Percentiles rank a stretch among this genome's conserved stretches.
These are phyloP conservation scores for Geotrichum cucujoidarum DNA, from an alignment of 1,139 yeast species.

Conservation along the genomic window DNA sequence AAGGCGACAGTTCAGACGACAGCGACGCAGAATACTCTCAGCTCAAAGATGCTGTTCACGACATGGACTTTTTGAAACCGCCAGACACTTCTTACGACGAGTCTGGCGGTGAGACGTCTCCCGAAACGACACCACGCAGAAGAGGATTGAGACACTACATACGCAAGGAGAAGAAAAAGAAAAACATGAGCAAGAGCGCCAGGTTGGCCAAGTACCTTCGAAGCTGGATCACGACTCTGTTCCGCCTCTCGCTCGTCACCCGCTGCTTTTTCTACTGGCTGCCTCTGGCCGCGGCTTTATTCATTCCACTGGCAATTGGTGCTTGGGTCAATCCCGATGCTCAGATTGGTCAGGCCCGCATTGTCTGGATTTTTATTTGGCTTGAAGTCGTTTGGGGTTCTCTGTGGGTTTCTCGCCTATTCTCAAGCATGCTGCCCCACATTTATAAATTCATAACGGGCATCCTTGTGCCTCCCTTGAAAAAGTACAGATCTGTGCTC, in stretches of 20 bases:
- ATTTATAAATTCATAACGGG: slow-evolving; percentile 32
- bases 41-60: slow-evolving; percentile 30
- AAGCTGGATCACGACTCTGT: slow-evolving; percentile 26
- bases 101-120: slow-evolving; percentile 18
- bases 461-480: slow-evolving; percentile 36
- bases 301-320: slow-evolving; percentile 40
- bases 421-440: slow-evolving; percentile 37
- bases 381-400: slow-evolving; percentile 43
- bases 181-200: slow-evolving; percentile 9
- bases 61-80: slow-evolving; percentile 17
- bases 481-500: slow-evolving; percentile 35
- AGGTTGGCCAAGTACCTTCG: slow-evolving; percentile 28
- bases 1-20: slow-evolving; percentile 13
- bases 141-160: slow-evolving; percentile 19
- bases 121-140: slow-evolving; percentile 17
- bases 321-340: slow-evolving; percentile 37
- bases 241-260: slow-evolving; percentile 33
- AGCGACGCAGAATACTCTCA: slow-evolving; percentile 23
- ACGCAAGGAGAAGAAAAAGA: slow-evolving; percentile 10
- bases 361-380: slow-evolving; percentile 43
- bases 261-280: slow-evolving; percentile 38
- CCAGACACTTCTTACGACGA: slow-evolving; percentile 7
- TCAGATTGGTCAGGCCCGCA: slow-evolving; percentile 34
- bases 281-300: slow-evolving; percentile 38
- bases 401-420: slow-evolving; percentile 35